phyloP scores from a whole-genome alignment of 106 monocot species.

The Phalaenopsis equestris region DNA sequence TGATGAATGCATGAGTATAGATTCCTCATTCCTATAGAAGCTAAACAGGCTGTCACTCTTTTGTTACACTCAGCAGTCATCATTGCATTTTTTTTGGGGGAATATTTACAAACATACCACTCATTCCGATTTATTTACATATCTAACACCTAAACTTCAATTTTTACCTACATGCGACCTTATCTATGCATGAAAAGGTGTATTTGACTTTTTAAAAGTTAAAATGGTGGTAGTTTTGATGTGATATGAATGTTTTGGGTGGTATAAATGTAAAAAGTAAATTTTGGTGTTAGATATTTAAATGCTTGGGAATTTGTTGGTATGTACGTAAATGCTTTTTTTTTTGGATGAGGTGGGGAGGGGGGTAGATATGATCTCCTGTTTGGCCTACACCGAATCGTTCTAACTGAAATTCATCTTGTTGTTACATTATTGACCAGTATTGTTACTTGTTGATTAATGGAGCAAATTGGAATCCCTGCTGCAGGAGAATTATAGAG shows the following conservation, averaged over 20 bases:
- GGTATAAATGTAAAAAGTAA: too few relatives aligned
- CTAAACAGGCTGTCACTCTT: not conserved
- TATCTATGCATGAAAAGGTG: too few relatives aligned
- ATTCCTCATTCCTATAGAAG: not conserved
- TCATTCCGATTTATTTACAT: too few relatives aligned
- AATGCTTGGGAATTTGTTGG: too few relatives aligned
- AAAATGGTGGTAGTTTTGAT: too few relatives aligned
- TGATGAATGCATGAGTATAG: not conserved
- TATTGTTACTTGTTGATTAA: not conserved
- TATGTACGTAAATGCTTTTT: not conserved
- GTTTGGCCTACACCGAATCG: not conserved
- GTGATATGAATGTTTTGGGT: too few relatives aligned
- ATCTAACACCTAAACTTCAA: too few relatives aligned
- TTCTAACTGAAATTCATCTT: not conserved
- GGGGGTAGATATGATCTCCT: not conserved
- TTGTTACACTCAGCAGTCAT: not conserved
- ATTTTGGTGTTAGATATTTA: too few relatives aligned
- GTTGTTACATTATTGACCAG: not conserved
- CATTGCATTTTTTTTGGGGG: not conserved
- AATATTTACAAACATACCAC: too few relatives aligned
- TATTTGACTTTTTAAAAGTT: too few relatives aligned
- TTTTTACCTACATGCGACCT: too few relatives aligned
- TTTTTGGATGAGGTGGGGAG: not conserved
- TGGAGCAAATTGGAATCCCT: not conserved
- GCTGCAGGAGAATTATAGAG: slow-evolving; percentile 57